Evolutionary conservation across 2,329 filamentous ascomycete genomes (phyloP), one percentile per base, ranked within the genome.

Genomic region (Trichoderma aggressivum): DNA sequence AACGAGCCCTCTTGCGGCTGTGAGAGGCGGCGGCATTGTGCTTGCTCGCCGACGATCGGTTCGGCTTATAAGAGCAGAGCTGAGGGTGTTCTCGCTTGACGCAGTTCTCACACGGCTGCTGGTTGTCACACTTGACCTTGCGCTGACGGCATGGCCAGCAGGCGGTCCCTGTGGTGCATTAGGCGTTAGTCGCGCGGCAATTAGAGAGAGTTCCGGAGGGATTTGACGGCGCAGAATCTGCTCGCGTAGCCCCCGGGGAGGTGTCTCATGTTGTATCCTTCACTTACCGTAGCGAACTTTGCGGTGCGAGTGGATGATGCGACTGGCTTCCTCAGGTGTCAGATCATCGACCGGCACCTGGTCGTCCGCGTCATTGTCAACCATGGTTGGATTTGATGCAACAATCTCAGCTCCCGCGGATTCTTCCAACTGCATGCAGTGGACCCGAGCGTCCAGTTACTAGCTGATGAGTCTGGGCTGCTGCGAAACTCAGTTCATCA

Each of bases 91-190:
- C 88, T 69, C 89, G 82, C 81, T 90, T 90, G 76, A 90, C 85
- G 76, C 89, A 91, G 77, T 91, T 91, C 76, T 91, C 88, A 79
- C 89, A 91, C 0, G 89, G 89, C 76, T 89, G 86, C 78, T 90
- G 88, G 79, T 90, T 91, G 81, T 91, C 89, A 78, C 89, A 91
- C 80, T 91, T 91, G 53, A 91, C 89, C 80, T 91, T 91, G 74
- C 89, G 85, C 79, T 91, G 89, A 59, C 89, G 84, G 77, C 89
- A 91, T 14, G 89, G 89, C 88, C 89, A 91, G 76, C 89, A 91
- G 5, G 88, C 88, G 55, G 88, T 90, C 71, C 87, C 87, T 89
- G 75, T 5, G 66, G 36, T 64, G 34, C 36, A 70, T 70, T 32
- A 70, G 62, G 34, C 36, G 67, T 70, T 32, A 70, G 62, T 39